phyloP scores from a whole-genome alignment of 108 stramenopile genomes.

The Aureococcus anophagefferens region DNA sequence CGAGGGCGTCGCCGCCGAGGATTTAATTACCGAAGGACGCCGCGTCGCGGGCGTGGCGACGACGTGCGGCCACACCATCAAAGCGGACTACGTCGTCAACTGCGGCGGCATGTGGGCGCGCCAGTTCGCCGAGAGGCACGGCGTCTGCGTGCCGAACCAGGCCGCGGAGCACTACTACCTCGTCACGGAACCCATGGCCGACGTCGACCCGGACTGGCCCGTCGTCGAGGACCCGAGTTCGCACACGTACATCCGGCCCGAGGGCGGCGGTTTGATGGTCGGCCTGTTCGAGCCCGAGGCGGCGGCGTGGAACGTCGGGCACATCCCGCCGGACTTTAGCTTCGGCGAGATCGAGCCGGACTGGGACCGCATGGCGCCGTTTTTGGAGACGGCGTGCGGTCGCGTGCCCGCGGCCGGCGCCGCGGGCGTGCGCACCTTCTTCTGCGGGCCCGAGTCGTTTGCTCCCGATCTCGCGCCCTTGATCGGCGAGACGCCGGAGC shows the following conservation, averaged over 20 bases:
- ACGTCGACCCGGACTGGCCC: slow-evolving; percentile 63
- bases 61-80: slow-evolving; percentile 25
- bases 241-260: slow-evolving; percentile 63
- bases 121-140: slow-evolving; percentile 43
- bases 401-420: slow-evolving; percentile 41
- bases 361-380: slow-evolving; percentile 66
- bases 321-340: slow-evolving; percentile 42
- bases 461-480: slow-evolving; percentile 52
- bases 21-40: slow-evolving; percentile 12
- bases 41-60: slow-evolving; percentile 38
- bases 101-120: slow-evolving; percentile 72
- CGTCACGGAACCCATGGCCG: slow-evolving; percentile 53
- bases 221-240: slow-evolving; percentile 58
- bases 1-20: slow-evolving; percentile 28
- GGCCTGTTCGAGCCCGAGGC: slow-evolving; percentile 62
- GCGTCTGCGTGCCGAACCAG: slow-evolving; percentile 50
- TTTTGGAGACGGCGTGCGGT: slow-evolving; percentile 51
- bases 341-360: slow-evolving; percentile 64
- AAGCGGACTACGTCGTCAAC: slow-evolving; percentile 54
- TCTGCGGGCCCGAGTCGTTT: slow-evolving; percentile 67
- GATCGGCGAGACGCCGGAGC: slow-evolving; percentile 49
- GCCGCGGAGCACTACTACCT: slow-evolving; percentile 76
- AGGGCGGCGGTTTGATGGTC: slow-evolving; percentile 61
- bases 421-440: slow-evolving; percentile 58
- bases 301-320: slow-evolving; percentile 46